Percentiles rank a stretch among this genome's conserved stretches.
phyloP scores from a whole-genome alignment of 352 stramenopile genomes.

The Phytophthora cactorum region DNA sequence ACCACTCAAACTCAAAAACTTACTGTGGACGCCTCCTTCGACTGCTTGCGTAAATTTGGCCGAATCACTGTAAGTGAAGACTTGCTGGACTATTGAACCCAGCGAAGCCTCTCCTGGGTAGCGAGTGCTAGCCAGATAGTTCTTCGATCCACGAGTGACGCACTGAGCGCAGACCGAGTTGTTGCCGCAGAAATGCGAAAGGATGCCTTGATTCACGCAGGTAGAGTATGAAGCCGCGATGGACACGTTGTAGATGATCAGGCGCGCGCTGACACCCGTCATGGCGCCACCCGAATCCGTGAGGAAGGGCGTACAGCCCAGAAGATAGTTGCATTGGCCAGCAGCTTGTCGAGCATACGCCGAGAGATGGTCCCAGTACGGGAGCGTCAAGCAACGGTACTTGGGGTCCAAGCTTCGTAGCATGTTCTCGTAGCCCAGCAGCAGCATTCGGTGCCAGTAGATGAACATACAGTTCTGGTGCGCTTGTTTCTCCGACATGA shows the following conservation, averaged over 20 bases:
- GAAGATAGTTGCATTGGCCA: slow-evolving; percentile 39
- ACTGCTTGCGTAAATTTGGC: slow-evolving; percentile 38
- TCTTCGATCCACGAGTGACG: slow-evolving; percentile 32
- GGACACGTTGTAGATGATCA: slow-evolving; percentile 18
- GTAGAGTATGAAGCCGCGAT: slow-evolving; percentile 32
- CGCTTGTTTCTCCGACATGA: slow-evolving; percentile 48
- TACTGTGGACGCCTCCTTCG: slow-evolving; percentile 61
- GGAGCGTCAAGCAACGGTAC: slow-evolving; percentile 67
- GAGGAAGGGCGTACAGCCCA: slow-evolving; percentile 47
- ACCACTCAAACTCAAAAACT: slow-evolving; percentile 9
- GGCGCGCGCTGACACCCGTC: slow-evolving; percentile 11
- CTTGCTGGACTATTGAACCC: slow-evolving; percentile 45
- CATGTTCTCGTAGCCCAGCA: slow-evolving; percentile 81
- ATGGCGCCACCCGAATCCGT: slow-evolving; percentile 41
- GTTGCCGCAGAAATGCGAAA: slow-evolving; percentile 57
- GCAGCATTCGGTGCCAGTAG: slow-evolving; percentile 74
- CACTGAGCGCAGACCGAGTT: slow-evolving; percentile 45
- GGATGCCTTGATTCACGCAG: slow-evolving; percentile 39
- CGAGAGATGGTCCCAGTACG: slow-evolving; percentile 65
- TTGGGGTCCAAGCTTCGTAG: slow-evolving; percentile 46
- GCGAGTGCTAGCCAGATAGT: slow-evolving; percentile 3
- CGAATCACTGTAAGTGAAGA: slow-evolving; percentile 45
- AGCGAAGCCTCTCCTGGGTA: slow-evolving; percentile 41
- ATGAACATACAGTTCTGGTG: slow-evolving; percentile 73
- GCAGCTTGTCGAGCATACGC: slow-evolving; percentile 23